These are phyloP conservation scores for Xerocomus brunneocitrinus DNA, from an alignment of 768 basidiomycete genomes.

Conservation along the genomic window DNA sequence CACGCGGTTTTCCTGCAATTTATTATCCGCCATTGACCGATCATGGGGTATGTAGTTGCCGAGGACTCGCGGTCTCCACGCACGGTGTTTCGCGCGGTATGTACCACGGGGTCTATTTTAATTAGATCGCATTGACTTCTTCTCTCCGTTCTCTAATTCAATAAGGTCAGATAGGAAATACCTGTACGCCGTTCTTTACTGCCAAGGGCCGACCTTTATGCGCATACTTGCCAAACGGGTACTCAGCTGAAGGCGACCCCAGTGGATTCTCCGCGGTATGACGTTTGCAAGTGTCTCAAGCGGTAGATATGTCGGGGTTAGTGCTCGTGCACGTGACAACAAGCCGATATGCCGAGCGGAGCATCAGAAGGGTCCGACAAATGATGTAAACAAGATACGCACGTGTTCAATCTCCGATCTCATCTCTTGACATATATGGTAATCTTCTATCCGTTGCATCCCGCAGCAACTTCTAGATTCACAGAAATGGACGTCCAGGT, in stretches of 20 bases:
- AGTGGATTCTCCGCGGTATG: no score
- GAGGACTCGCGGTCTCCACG: not conserved
- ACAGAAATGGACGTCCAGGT: not conserved
- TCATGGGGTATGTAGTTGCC: not conserved
- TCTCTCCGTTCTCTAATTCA: not conserved
- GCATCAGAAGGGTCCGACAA: no score
- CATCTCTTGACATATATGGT: not conserved
- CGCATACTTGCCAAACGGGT: not conserved
- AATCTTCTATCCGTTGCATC: not conserved
- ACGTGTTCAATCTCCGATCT: not conserved
- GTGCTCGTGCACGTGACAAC: not conserved
- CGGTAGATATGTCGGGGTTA: not conserved
- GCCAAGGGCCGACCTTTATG: not conserved
- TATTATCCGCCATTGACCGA: not conserved
- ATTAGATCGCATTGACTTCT: not conserved
- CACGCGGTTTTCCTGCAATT: no score
- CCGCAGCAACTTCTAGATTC: not conserved
- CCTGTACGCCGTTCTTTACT: not conserved
- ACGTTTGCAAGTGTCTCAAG: no score
- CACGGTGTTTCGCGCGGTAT: not conserved
- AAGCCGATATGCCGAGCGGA: not conserved
- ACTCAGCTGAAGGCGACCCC: not conserved
- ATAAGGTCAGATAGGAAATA: not conserved
- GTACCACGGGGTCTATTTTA: not conserved
- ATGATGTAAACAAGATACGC: no score